Conservation (phyloP, 768 basidiomycete species). For the Collybia sp. region DNA sequence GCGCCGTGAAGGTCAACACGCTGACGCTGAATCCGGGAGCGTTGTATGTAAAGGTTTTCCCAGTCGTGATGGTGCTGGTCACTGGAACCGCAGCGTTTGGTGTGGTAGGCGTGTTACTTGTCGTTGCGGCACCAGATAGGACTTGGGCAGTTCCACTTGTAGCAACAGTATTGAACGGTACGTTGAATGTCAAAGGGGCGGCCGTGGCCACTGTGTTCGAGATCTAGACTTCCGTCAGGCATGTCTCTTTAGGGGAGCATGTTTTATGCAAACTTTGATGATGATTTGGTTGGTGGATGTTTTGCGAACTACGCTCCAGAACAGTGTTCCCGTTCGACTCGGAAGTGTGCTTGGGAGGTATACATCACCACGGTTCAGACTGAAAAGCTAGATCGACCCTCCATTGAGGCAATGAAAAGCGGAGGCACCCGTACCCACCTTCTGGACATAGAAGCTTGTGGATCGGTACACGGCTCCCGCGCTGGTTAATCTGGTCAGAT, state of each 20-base stretch:
- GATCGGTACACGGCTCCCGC: conserved; percentile 45
- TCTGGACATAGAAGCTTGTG: conserved; percentile 55
- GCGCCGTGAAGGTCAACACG: conserved; percentile 30
- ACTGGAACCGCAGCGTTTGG: conserved; percentile 45
- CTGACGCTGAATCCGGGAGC: conserved; percentile 43
- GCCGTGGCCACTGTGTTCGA: conserved; percentile 42
- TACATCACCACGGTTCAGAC: conserved; percentile 53
- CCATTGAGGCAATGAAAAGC: neutral
- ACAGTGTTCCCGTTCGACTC: conserved; percentile 36
- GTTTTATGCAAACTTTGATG: conserved; percentile 45
- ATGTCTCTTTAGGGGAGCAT: neutral
- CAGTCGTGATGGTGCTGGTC: conserved; percentile 39
- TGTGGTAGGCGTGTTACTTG: conserved; percentile 50
- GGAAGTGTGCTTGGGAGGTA: conserved; percentile 65
- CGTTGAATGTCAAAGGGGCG: conserved; percentile 40
- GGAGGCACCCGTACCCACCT: conserved; percentile 29
- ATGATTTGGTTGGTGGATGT: conserved; percentile 36
- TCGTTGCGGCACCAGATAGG: conserved; percentile 41
- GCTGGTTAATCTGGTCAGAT: conserved; percentile 17
- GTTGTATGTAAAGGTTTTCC: conserved; percentile 48
- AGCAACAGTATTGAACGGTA: conserved; percentile 49
- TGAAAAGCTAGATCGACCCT: conserved; percentile 53
- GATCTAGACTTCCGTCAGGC: conserved; percentile 27
- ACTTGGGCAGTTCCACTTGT: conserved; percentile 39
- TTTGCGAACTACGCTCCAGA: conserved; percentile 57